These are phyloP conservation scores for Agaricus blazei DNA, from an alignment of 768 basidiomycete genomes.

Conservation along the genomic window DNA sequence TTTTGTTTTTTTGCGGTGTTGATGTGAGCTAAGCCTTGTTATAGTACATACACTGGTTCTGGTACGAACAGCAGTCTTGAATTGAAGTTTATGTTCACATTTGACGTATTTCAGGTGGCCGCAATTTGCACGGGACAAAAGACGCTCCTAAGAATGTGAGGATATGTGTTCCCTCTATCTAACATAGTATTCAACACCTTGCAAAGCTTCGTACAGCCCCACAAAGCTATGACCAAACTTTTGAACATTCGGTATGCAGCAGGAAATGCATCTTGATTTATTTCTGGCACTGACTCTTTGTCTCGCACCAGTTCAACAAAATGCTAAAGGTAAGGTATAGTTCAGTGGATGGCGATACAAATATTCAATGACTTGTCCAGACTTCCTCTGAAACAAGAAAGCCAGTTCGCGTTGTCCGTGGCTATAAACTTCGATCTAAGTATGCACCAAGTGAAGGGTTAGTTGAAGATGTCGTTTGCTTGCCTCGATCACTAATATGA, in stretches of 20 bases:
- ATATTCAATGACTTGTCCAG: conserved; percentile 28
- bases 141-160: conserved; percentile 77
- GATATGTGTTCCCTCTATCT: not conserved
- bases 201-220: conserved; percentile 82
- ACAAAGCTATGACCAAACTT: conserved; percentile 80
- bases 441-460: conserved; percentile 82
- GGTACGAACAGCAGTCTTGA: conserved; percentile 31
- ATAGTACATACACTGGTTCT: conserved; percentile 76
- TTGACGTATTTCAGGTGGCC: conserved; percentile 52
- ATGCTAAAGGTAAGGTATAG: conserved; percentile 50
- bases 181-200: not conserved
- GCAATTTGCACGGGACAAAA: conserved; percentile 84
- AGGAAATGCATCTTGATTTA: not conserved
- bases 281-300: not conserved
- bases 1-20: not conserved
- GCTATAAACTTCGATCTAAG: conserved; percentile 66
- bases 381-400: conserved; percentile 73
- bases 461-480: conserved; percentile 5
- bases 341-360: not conserved
- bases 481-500: not conserved
- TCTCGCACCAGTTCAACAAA: conserved; percentile 48
- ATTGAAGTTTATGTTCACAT: not conserved
- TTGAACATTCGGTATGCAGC: conserved; percentile 51
- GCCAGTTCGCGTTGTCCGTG: conserved; percentile 84
- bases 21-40: not conserved